phyloP scores from a whole-genome alignment of 2,329 filamentous ascomycete genomes.

The Aspergillus tanneri region DNA sequence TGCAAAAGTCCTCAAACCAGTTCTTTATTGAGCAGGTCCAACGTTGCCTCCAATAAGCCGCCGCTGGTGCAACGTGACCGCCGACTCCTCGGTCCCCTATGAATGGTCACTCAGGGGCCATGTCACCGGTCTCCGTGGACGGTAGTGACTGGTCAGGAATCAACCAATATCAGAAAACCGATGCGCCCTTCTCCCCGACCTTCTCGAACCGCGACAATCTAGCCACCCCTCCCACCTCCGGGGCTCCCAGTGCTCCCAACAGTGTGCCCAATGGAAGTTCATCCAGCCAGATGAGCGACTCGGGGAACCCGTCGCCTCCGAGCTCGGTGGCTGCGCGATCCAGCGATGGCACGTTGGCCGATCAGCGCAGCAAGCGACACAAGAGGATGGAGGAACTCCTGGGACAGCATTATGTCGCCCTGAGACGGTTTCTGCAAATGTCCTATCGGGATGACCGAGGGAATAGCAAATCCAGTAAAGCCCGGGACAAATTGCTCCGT shows the following conservation, averaged over 20 bases:
- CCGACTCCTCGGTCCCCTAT: conserved; percentile 47
- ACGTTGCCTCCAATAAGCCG: conserved; percentile 3
- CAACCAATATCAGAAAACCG: conserved; percentile 60
- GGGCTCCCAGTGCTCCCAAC: conserved; percentile 59
- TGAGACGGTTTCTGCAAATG: conserved; percentile 72
- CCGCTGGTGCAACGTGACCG: conserved; percentile 5
- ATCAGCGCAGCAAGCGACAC: conserved; percentile 61
- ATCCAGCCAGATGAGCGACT: conserved; percentile 28
- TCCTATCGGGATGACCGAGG: conserved; percentile 72
- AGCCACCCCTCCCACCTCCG: conserved; percentile 69
- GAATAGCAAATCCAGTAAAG: conserved; percentile 77
- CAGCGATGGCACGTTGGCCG: conserved; percentile 72
- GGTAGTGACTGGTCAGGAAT: conserved; percentile 79
- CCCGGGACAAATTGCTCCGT: conserved; percentile 88
- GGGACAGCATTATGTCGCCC: conserved; percentile 74
- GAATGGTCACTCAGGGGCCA: conserved; percentile 71
- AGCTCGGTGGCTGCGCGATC: conserved; percentile 74
- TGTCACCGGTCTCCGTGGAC: conserved; percentile 77
- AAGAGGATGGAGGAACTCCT: conserved; percentile 66
- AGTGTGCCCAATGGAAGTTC: conserved; percentile 31
- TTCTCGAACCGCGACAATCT: conserved; percentile 53
- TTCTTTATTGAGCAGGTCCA: conserved; percentile 7
- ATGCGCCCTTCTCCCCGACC: conserved; percentile 46
- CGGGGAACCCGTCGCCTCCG: conserved; percentile 72
- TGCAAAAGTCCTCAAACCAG: conserved; percentile 14